Base-by-base conservation (phyloP, 306 rosid genomes). In the Ammopiptanthus mongolicus region DNA sequence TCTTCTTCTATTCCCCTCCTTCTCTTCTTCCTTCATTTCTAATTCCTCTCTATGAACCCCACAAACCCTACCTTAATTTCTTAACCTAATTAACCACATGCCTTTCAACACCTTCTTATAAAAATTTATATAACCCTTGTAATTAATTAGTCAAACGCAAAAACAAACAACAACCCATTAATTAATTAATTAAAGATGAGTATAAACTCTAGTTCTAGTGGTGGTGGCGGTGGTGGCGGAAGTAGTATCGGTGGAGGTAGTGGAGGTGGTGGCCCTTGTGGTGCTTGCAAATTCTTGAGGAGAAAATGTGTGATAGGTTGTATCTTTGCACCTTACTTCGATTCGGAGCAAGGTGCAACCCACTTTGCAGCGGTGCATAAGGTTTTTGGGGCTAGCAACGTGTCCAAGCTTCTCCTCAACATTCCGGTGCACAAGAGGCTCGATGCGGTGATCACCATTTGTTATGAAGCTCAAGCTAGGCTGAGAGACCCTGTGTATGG, bases 311-410 rank as follows among this genome's bases (percentile, higher is more conserved):
- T 83, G 41, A 72, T 76, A 5, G 95, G 93, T 2, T 94, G 98
- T 64, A 87, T 94, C 46, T 94, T 94, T 37, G 97, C 98, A 0
- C 98, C 98, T 0, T 94, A 91, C 83, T 94, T 94, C 10, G 98
- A 94, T 67, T 88, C 98, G 0, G 97, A 94, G 73, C 97, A 94
- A 82, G 97, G 98, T 0, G 95, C 95, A 0, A 80, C 91, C 0
- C 97, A 94, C 39, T 94, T 94, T 60, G 97, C 98, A 0, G 96
- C 97, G 1, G 98, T 94, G 39, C 98, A 94, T 31, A 94, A 90
- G 85, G 95, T 94, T 41, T 94, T 94, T 44, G 98, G 98, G 1
- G 98, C 98, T 0, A 94, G 97, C 67, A 94, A 94, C n/a, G 97
- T 94, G 50, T 94, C 97, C 0, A 94, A 94, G 82, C 79, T 94